A percentile compares a stretch with the other conserved stretches of the same genome.
Conservation (phyloP, 129 eudicot genomes). For the Tanacetum coccineum region DNA sequence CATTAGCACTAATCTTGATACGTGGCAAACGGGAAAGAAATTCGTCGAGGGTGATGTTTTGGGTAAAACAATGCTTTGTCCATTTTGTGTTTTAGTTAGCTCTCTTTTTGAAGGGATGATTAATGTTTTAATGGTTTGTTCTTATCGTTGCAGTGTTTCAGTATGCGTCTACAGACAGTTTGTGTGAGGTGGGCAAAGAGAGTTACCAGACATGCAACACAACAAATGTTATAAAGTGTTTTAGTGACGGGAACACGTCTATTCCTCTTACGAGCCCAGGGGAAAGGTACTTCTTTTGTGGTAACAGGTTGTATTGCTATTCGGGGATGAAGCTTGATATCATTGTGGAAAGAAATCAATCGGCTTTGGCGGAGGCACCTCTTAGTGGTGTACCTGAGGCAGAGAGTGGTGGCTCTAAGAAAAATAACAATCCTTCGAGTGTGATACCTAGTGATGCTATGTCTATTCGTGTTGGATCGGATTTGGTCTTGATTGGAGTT, state of each 20-base stretch:
- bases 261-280: conserved; percentile 48
- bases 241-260: conserved; percentile 65
- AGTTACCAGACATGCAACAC: conserved; percentile 57
- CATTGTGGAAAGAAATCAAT: conserved; percentile 30
- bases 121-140: background rate
- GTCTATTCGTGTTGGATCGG: conserved; percentile 21
- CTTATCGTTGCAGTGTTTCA: conserved; percentile 44
- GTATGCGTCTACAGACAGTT: conserved; percentile 56
- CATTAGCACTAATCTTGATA: conserved; percentile 67
- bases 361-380: conserved; percentile 31
- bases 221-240: conserved; percentile 46
- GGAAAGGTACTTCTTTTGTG: conserved; percentile 55
- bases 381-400: conserved; percentile 47
- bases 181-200: conserved; percentile 51
- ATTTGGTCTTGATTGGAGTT: conserved; percentile 16
- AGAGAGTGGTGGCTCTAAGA: conserved; percentile 46
- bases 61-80: conserved; percentile 33
- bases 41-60: conserved; percentile 68
- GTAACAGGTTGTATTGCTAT: conserved; percentile 55
- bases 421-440: conserved; percentile 40
- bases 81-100: background rate
- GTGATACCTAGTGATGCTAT: conserved; percentile 33
- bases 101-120: background rate
- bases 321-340: conserved; percentile 85
- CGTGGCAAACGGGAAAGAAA: conserved; percentile 64